Evolutionary conservation across 2,329 filamentous ascomycete genomes (phyloP).

Genomic region (Didymellaceae sp.): DNA sequence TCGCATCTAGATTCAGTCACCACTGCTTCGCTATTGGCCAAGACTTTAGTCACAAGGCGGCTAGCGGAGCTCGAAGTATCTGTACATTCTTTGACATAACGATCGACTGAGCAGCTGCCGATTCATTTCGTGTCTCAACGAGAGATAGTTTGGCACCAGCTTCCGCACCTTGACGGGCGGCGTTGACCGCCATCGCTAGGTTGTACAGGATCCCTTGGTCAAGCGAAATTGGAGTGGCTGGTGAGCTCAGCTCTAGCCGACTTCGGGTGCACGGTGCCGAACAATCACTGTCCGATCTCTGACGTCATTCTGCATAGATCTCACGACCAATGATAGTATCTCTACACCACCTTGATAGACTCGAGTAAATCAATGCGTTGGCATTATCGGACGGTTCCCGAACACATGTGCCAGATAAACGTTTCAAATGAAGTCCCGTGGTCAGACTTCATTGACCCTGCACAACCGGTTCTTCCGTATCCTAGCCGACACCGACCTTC

Average conservation of each 20-base stretch:
- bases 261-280: not conserved
- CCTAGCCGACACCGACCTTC: slow-evolving; percentile 4
- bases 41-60: not conserved
- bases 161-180: slow-evolving; percentile 8
- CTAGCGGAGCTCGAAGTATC: not conserved
- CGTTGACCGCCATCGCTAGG: slow-evolving; percentile 11
- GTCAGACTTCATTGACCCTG: slow-evolving; percentile 7
- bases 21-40: not conserved
- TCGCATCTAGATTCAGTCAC: not conserved
- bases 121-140: slow-evolving; percentile 8
- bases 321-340: slow-evolving; percentile 26
- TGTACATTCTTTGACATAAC: slow-evolving; percentile 2
- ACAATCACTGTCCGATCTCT: slow-evolving; percentile 9
- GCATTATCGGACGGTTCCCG: slow-evolving; percentile 15
- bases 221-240: slow-evolving; percentile 27
- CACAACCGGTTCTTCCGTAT: too few relatives aligned
- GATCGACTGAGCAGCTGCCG: slow-evolving; percentile 9
- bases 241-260: slow-evolving; percentile 30
- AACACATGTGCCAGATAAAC: slow-evolving; percentile 17
- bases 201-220: slow-evolving; percentile 22
- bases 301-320: slow-evolving; percentile 30
- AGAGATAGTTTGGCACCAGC: slow-evolving; percentile 9
- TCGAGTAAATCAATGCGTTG: slow-evolving; percentile 24
- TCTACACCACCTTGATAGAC: slow-evolving; percentile 11
- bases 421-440: slow-evolving; percentile 12